Percentiles rank a stretch among this genome's conserved stretches.
phyloP scores from a whole-genome alignment of 805 yeast genomes.

The Wickerhamomyces alni region DNA sequence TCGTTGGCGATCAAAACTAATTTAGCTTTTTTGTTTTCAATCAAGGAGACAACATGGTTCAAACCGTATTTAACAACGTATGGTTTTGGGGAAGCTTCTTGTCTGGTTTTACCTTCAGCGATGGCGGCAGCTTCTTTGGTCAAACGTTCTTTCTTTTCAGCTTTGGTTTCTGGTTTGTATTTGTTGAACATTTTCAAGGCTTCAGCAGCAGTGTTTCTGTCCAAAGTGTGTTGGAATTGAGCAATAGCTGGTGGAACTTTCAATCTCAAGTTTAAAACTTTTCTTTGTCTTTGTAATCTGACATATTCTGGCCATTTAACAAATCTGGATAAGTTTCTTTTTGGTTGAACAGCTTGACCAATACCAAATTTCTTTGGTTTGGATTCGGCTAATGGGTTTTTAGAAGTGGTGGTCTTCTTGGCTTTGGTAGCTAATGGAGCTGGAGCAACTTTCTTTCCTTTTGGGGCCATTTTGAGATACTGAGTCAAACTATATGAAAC shows the following conservation, averaged over 20 bases:
- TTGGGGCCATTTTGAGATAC: constrained; percentile 4
- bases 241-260: constrained; percentile 99
- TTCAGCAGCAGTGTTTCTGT: constrained; percentile 98
- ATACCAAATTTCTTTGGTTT: constrained; percentile 93
- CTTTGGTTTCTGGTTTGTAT: constrained; percentile 96
- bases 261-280: constrained; percentile 89
- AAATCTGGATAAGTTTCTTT: constrained; percentile 92
- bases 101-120: constrained; percentile 96
- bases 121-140: constrained; percentile 98
- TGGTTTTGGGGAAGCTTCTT: constrained; percentile 96
- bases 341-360: constrained; percentile 94
- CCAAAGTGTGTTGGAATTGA: constrained; percentile 93
- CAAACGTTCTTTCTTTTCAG: constrained; percentile 98
- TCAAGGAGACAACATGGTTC: constrained; percentile 95
- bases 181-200: constrained; percentile 96
- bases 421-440: constrained; percentile 87
- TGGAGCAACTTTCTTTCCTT: constrained; percentile 82
- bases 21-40: constrained; percentile 98
- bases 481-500: background rate
- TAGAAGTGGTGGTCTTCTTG: constrained; percentile 48
- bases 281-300: constrained; percentile 98
- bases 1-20: constrained; percentile 97
- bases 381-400: constrained; percentile 86
- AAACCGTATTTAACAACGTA: constrained; percentile 96
- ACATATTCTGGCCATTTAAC: constrained; percentile 99